Evolutionary conservation across 306 rosid genomes (phyloP).

Genomic region (Elaeagnus macrophylla): DNA sequence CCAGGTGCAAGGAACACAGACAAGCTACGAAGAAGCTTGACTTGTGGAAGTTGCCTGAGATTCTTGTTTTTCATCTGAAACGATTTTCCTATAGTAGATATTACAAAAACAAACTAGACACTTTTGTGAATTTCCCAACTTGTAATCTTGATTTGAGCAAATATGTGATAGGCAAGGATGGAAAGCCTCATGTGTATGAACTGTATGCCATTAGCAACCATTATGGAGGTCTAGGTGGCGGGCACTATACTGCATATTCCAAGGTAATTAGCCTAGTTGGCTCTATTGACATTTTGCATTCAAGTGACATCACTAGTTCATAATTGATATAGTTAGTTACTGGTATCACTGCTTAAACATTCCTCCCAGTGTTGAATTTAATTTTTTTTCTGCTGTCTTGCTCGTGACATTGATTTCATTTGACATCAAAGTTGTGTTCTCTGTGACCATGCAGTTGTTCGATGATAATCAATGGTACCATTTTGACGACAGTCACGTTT

Average conservation of each 20-base stretch:
- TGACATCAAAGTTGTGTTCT: neutral
- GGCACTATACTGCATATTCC: slow-evolving; percentile 68
- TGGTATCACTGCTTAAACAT: too few species aligned
- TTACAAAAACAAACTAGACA: slow-evolving; percentile 62
- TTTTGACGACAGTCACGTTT: slow-evolving; percentile 85
- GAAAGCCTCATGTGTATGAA: slow-evolving; percentile 37
- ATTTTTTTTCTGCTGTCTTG: too few species aligned
- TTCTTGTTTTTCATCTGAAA: slow-evolving; percentile 77
- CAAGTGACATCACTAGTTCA: too few species aligned
- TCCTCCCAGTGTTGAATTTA: too few species aligned
- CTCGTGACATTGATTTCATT: too few species aligned
- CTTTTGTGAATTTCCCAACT: slow-evolving; percentile 71
- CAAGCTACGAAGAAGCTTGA: slow-evolving; percentile 84
- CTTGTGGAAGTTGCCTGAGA: slow-evolving; percentile 89
- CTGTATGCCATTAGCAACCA: slow-evolving; percentile 80
- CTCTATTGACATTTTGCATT: too few species aligned
- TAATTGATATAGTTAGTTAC: too few species aligned
- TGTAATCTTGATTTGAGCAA: slow-evolving; percentile 54
- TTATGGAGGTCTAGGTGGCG: slow-evolving; percentile 70
- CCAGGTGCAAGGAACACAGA: slow-evolving; percentile 60
- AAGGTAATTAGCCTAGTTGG: too few species aligned
- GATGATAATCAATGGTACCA: slow-evolving; percentile 92
- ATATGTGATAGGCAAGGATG: slow-evolving; percentile 27
- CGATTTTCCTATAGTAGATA: slow-evolving; percentile 53
- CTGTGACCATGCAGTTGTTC: slow-evolving; percentile 25